These are phyloP conservation scores for Exutisphaerella laricina DNA, from an alignment of 2,329 filamentous ascomycete genomes.

Conservation along the genomic window DNA sequence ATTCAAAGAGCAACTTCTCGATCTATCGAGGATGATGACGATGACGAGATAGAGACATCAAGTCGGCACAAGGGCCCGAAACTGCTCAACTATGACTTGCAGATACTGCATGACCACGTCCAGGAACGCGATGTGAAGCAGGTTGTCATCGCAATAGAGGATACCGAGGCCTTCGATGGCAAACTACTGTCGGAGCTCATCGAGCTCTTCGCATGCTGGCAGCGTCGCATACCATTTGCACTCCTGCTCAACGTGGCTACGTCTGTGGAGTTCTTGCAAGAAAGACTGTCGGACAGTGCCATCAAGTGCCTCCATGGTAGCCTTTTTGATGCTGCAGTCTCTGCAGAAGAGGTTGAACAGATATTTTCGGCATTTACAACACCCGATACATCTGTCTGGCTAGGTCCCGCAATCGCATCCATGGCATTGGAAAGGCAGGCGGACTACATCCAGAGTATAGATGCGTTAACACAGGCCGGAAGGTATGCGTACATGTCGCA, in stretches of 20 bases:
- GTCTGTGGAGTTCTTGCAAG: constrained; percentile 72
- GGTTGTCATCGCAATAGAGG: constrained; percentile 69
- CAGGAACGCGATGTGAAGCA: constrained; percentile 50
- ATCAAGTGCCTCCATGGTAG: constrained; percentile 62
- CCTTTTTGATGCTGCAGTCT: constrained; percentile 72
- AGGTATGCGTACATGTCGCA: constrained; percentile 83
- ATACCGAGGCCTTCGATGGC: constrained; percentile 76
- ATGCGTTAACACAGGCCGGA: constrained; percentile 56
- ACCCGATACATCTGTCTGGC: constrained; percentile 50
- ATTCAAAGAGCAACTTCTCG: constrained; percentile 60
- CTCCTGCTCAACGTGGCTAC: constrained; percentile 76
- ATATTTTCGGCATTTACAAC: constrained; percentile 64
- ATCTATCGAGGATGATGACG: constrained; percentile 42
- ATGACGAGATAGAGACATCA: constrained; percentile 43
- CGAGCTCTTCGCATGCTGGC: constrained; percentile 63
- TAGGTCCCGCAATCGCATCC: constrained; percentile 60
- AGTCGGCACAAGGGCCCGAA: constrained; percentile 31
- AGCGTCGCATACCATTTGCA: constrained; percentile 69
- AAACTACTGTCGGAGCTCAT: constrained; percentile 66
- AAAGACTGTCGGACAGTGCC: constrained; percentile 63
- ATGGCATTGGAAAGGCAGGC: constrained; percentile 65
- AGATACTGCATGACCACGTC: constrained; percentile 59
- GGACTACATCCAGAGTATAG: constrained; percentile 71
- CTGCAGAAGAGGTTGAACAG: constrained; percentile 64
- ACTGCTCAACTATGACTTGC: constrained; percentile 73